Evolutionary conservation across 2,329 filamentous ascomycete genomes (phyloP), one percentile per base, ranked within the genome.

Genomic region (Penicillium sp.): DNA sequence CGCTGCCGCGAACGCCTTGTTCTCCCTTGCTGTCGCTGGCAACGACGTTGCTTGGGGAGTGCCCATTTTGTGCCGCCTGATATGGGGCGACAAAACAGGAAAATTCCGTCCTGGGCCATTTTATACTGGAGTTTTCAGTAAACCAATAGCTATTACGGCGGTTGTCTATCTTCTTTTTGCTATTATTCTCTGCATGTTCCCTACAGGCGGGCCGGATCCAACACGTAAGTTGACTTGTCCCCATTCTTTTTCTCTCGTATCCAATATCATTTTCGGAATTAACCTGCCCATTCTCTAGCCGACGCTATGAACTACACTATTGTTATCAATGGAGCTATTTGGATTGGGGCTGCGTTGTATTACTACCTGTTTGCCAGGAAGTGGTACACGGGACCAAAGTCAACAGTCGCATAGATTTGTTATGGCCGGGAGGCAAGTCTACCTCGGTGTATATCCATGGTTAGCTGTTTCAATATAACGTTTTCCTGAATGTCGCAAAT

Each of bases 291-390:
- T 18, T 8, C n/a, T 49, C n/a, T 50, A 75, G 72, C 74, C 0
- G 60, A 77, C 42, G 69, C 69, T 16, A 86, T 86, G 83, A 87
- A 86, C 62, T 86, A 86, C 64, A 85, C 83, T 0, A 77, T 85
- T 2, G 83, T 85, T 1, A 82, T 87, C 58, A 85, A 85, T 60
- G 75, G 74, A 33, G 77, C 78, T 3, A 78, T 86, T 1, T 86
- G 83, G 83, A 71, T 79, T 14, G 81, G 82, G 1, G 76, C 79
- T 0, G 66, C 84, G 62, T 50, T 73, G 1, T 86, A 86, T 66
- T 86, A 85, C 64, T 75, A 74, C 60, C 61, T 82, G 24, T 77
- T 81, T 69, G 83, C 82, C 6, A 72, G 77, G 55, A 85, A 84
- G 65, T 84, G 81, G 77, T 85, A 84, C 63, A 82, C 73, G 1